phyloP scores from a whole-genome alignment of 345 rosid species.

The Populus deltoides region DNA sequence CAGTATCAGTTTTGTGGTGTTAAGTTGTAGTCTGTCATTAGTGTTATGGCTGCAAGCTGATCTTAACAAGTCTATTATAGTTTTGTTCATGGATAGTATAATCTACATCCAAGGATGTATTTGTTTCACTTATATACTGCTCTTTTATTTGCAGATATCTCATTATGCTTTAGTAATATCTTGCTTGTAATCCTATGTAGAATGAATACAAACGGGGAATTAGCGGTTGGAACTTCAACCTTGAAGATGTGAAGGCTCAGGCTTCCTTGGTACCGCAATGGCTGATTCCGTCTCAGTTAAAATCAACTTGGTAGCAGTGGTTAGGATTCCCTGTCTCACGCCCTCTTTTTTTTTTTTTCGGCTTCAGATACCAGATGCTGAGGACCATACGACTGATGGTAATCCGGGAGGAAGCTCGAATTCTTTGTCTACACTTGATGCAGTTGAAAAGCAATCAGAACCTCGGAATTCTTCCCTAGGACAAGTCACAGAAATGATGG shows the following conservation, averaged over 20 bases:
- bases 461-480: conserved; percentile 22
- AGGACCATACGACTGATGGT: conserved; percentile 54
- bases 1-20: neutral
- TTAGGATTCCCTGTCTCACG: neutral
- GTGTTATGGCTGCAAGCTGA: conserved; percentile 3
- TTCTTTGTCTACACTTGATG: conserved; percentile 49
- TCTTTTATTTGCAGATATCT: neutral
- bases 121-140: neutral
- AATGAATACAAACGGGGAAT: conserved; percentile 97
- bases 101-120: neutral
- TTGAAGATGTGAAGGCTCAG: conserved; percentile 96
- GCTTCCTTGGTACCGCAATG: conserved; percentile 75
- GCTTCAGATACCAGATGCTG: conserved; percentile 78
- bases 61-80: neutral
- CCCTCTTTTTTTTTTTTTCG: conserved; percentile 1
- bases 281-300: neutral
- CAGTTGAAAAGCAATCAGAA: conserved; percentile 47
- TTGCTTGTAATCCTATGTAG: conserved; percentile 38
- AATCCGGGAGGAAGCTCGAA: conserved; percentile 49
- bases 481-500: conserved; percentile 38
- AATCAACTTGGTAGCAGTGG: neutral
- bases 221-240: conserved; percentile 96
- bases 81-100: neutral
- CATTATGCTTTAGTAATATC: neutral
- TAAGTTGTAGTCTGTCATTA: neutral